A percentile compares a stretch with the other conserved stretches of the same genome.
phyloP scores from a whole-genome alignment of 805 yeast genomes.

The Metschnikowia shivogae region DNA sequence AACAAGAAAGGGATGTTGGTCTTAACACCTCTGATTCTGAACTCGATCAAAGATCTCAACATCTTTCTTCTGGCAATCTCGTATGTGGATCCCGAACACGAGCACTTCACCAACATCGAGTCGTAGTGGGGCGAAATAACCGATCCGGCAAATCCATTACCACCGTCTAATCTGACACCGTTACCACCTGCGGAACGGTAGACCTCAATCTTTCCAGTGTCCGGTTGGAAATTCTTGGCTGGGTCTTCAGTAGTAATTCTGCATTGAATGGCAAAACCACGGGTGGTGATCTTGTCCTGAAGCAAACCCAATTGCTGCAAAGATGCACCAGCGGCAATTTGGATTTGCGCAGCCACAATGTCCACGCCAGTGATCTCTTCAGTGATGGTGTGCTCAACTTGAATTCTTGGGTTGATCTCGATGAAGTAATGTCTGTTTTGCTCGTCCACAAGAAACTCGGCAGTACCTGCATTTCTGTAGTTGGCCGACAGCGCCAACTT shows the following conservation, averaged over 20 bases:
- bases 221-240: slow-evolving; percentile 93
- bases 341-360: slow-evolving; percentile 96
- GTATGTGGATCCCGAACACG: slow-evolving; percentile 94
- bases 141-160: slow-evolving; percentile 96
- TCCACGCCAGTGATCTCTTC: slow-evolving; percentile 99
- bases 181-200: slow-evolving; percentile 99
- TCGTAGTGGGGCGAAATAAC: slow-evolving; percentile 96
- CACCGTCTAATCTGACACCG: slow-evolving; percentile 98
- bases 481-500: slow-evolving; percentile 82
- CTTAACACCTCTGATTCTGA: slow-evolving; percentile 98
- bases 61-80: slow-evolving; percentile 97
- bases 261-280: slow-evolving; percentile 98
- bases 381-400: slow-evolving; percentile 97
- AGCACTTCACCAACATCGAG: slow-evolving; percentile 96
- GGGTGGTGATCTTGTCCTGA: slow-evolving; percentile 90
- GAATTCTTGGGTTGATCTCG: slow-evolving; percentile 96
- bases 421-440: slow-evolving; percentile 95
- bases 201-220: slow-evolving; percentile 96
- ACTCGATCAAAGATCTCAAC: slow-evolving; percentile 94
- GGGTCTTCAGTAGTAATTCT: slow-evolving; percentile 99
- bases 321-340: slow-evolving; percentile 97
- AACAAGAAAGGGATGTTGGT: slow-evolving; percentile 95
- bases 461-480: slow-evolving; percentile 97
- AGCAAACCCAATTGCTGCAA: slow-evolving; percentile 85
- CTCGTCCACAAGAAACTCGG: slow-evolving; percentile 90